Conservation (phyloP, 2,329 filamentous ascomycete species). For the Lojkania enalia region DNA sequence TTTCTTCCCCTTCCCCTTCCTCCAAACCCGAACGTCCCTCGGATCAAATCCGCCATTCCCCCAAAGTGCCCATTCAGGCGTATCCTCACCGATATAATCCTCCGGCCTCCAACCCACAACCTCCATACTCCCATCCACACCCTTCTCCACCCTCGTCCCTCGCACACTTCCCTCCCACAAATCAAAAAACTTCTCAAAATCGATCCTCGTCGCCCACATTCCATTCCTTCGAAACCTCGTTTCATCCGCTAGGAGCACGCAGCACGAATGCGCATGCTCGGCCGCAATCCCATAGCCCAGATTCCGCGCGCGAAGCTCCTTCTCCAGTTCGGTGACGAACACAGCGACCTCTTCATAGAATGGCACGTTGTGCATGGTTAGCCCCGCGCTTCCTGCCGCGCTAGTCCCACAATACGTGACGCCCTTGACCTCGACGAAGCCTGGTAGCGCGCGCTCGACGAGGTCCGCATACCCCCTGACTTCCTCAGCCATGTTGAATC, state of each 20-base stretch:
- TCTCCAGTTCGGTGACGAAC: slow-evolving; percentile 75
- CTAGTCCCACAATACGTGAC: slow-evolving; percentile 96
- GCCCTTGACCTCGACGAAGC: slow-evolving; percentile 94
- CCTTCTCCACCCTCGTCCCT: slow-evolving; percentile 25
- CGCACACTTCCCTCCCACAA: slow-evolving; percentile 65
- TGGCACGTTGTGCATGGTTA: slow-evolving; percentile 97
- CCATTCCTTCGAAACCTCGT: slow-evolving; percentile 75
- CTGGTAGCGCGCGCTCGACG: slow-evolving; percentile 81
- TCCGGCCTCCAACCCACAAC: slow-evolving; percentile 74
- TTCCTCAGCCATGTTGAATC: slow-evolving; percentile 96
- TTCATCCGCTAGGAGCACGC: slow-evolving; percentile 76
- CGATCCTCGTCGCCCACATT: slow-evolving; percentile 88
- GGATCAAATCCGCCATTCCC: slow-evolving; percentile 95
- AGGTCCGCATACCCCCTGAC: slow-evolving; percentile 87
- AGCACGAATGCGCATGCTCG: slow-evolving; percentile 94
- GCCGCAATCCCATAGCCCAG: slow-evolving; percentile 88
- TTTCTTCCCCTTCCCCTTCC: slow-evolving; percentile 70
- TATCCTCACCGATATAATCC: slow-evolving; percentile 84
- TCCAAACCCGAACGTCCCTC: slow-evolving; percentile 80
- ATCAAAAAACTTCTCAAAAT: slow-evolving; percentile 87
- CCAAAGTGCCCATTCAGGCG: slow-evolving; percentile 93
- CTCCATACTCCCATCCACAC: slow-evolving; percentile 50
- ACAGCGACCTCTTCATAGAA: slow-evolving; percentile 74
- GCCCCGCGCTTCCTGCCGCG: slow-evolving; percentile 77
- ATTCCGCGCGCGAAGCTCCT: slow-evolving; percentile 68